These are phyloP conservation scores for Anthracocystis panici-leucophaei DNA, from an alignment of 1,284 basidiomycete genomes.

Conservation along the genomic window DNA sequence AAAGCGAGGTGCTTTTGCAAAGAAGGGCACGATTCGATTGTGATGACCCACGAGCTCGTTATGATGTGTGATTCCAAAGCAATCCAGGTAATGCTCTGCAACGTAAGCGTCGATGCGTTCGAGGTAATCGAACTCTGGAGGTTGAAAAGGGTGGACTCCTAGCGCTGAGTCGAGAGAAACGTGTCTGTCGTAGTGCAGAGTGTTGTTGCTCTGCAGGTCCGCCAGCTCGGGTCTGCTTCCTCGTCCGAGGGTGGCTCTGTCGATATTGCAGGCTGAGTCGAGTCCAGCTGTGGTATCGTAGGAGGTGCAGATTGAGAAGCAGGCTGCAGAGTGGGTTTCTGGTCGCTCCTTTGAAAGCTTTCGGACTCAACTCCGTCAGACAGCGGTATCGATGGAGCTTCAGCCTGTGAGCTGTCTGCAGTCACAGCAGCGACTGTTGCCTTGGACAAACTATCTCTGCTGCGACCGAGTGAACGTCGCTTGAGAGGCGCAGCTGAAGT, in stretches of 20 bases:
- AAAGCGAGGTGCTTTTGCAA: conserved; percentile 43
- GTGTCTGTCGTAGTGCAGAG: conserved; percentile 23
- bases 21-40: conserved; percentile 25
- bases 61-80: conserved; percentile 33
- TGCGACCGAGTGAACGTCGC: conserved; percentile 32
- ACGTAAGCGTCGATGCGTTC: conserved; percentile 28
- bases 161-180: conserved; percentile 18
- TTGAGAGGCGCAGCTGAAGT: conserved; percentile 21
- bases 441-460: conserved; percentile 1
- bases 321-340: not conserved
- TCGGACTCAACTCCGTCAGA: not conserved
- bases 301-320: not conserved
- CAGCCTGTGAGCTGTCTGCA: not conserved
- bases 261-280: not conserved
- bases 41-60: conserved; percentile 31
- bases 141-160: conserved; percentile 8
- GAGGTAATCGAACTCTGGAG: conserved; percentile 2
- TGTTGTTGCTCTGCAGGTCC: conserved; percentile 36
- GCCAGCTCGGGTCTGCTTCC: conserved; percentile 20
- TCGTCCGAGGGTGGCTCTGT: conserved; percentile 2
- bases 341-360: not conserved
- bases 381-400: not conserved
- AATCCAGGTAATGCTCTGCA: conserved; percentile 31
- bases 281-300: not conserved
- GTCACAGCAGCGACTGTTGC: not conserved